Evolutionary conservation across 164 flowering plant genomes (phyloP), one percentile per base, ranked within the genome.

Genomic region (Aristolochia fimbriata): DNA sequence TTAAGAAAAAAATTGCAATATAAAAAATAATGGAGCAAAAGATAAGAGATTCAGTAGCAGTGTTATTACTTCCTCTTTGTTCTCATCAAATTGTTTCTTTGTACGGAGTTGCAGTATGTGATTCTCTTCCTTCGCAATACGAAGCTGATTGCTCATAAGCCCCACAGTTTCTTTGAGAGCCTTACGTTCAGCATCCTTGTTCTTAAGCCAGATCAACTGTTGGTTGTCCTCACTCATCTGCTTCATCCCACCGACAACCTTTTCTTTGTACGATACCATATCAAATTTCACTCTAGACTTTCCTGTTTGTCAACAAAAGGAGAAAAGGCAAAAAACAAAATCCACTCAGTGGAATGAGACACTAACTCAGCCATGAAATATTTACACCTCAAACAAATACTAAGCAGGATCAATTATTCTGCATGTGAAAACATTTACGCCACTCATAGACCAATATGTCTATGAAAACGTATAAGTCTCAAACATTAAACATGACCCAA

Each of bases 201-300:
- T 67, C 78, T 82, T 82, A 2, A 64, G 72, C 71, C 70, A 83
- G 24, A 61, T 51, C n/a, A 88, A 83, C 62, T 77, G 82, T 51
- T 93, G 88, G 67, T 85, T 88, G 41, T 88, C 95, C 74, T 90
- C 96, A 22, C 75, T 75, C 92, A 86, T 86, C 63, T 86, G 84
- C 65, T 74, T 82, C 70, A 88, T 70, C 25, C 77, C 87, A 15
- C 51, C 58, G 16, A 82, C 84, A 21, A 90, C 96, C 83, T 68
- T 80, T 71, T 90, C 99, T 25, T 77, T 75, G 69, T 86, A 85
- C 0, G 99, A 87, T 58, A 76, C 73, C 76, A 93, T 70, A 54
- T 93, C 99, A 67, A 64, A 93, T 61, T 85, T 93, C 66, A 83
- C 70, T 66, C 61, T 83, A 3, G 82, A 52, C 62, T 90, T 93